phyloP scores from a whole-genome alignment of 108 stramenopile genomes.

The Cyclostephanos tholiformis region DNA sequence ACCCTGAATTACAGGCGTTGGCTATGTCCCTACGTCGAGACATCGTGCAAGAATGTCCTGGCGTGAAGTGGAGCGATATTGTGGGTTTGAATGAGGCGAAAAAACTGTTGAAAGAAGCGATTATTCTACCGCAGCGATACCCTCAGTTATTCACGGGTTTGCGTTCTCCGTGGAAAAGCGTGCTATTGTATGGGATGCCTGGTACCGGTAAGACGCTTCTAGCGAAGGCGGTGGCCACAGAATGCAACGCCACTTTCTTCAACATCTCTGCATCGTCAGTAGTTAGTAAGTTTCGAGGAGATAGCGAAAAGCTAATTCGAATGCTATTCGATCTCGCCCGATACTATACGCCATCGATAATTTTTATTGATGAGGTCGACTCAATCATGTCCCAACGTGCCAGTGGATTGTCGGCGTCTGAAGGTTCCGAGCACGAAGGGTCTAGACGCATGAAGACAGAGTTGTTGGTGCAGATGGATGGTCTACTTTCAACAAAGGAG shows the following conservation, averaged over 20 bases:
- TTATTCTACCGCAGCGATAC: slow-evolving; percentile 62
- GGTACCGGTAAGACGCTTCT: slow-evolving; percentile 88
- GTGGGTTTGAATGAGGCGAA: slow-evolving; percentile 61
- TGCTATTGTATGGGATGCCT: slow-evolving; percentile 76
- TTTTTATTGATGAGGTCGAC: slow-evolving; percentile 89
- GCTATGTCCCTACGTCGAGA: slow-evolving; percentile 57
- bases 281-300: slow-evolving; percentile 66
- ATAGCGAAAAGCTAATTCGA: slow-evolving; percentile 83
- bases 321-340: slow-evolving; percentile 84
- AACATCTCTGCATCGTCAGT: slow-evolving; percentile 68
- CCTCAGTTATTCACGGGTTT: slow-evolving; percentile 82
- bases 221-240: slow-evolving; percentile 82
- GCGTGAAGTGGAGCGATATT: slow-evolving; percentile 56
- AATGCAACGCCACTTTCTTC: slow-evolving; percentile 75
- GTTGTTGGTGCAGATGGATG: slow-evolving; percentile 89
- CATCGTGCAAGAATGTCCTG: slow-evolving; percentile 50
- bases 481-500: slow-evolving; percentile 23
- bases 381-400: slow-evolving; percentile 63
- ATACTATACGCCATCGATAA: slow-evolving; percentile 61
- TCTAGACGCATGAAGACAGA: slow-evolving; percentile 89
- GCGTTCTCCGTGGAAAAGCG: slow-evolving; percentile 69
- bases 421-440: slow-evolving; percentile 77
- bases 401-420: slow-evolving; percentile 39
- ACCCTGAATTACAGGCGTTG: slow-evolving; percentile 53
- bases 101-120: slow-evolving; percentile 63